These are phyloP conservation scores for Trametes gibbosa DNA, from an alignment of 768 basidiomycete genomes.

Conservation along the genomic window DNA sequence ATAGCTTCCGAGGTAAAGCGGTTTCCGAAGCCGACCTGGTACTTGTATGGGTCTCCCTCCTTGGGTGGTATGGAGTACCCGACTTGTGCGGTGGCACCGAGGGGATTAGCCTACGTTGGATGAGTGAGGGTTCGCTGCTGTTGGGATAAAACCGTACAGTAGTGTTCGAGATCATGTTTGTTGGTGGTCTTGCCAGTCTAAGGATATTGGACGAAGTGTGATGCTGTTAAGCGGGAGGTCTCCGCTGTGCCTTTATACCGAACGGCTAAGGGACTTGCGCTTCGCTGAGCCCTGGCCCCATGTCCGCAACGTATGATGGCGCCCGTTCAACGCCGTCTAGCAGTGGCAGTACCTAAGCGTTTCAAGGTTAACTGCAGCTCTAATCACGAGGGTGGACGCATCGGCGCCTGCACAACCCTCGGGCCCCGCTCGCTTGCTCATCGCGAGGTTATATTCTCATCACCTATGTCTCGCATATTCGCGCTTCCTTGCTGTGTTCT, in stretches of 20 bases:
- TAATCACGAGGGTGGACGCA: neutral
- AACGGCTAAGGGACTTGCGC: no score
- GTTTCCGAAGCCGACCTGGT: conserved; percentile 60
- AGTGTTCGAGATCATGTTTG: neutral
- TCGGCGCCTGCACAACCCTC: neutral
- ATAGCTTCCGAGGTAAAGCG: conserved; percentile 54
- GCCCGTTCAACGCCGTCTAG: neutral
- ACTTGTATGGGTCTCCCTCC: conserved; percentile 51
- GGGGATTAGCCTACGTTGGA: neutral
- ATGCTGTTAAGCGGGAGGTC: no score
- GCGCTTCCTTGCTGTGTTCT: neutral
- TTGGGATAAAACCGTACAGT: neutral
- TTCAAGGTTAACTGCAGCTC: neutral
- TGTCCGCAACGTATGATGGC: no score
- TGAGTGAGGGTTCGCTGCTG: neutral
- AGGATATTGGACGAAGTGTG: no score
- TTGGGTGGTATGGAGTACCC: conserved; percentile 38
- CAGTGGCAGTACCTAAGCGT: neutral
- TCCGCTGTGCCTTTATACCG: no score
- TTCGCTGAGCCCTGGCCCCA: no score
- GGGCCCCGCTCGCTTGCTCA: neutral
- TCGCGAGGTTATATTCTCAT: neutral
- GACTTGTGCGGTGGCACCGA: conserved; percentile 38
- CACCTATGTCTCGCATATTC: neutral
- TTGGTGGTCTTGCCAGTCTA: no score